Evolutionary conservation across 2,329 filamentous ascomycete species (phyloP).

Genomic region (Colletotrichum sp.): DNA sequence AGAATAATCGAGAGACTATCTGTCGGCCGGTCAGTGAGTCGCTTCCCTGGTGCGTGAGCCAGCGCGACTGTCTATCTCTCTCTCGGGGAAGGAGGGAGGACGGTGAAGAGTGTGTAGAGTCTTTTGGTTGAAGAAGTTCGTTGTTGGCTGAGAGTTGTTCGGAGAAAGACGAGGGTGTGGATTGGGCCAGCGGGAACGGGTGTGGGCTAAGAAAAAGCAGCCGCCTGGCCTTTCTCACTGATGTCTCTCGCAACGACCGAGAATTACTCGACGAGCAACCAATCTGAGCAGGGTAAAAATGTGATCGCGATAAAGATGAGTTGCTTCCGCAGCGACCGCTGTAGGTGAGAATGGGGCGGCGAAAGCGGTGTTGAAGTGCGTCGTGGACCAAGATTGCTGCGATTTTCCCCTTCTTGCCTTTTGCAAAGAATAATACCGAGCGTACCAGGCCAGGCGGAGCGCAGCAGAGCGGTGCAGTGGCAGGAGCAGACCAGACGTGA

Average conservation of each 20-base stretch:
- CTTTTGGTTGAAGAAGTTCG: slow-evolving; percentile 14
- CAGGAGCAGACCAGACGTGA: slow-evolving; percentile 21
- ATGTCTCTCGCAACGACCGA: not conserved
- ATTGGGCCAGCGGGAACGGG: slow-evolving; percentile 2
- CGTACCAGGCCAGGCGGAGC: not conserved
- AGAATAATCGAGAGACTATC: not conserved
- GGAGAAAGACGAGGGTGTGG: slow-evolving; percentile 15
- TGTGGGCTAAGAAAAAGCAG: slow-evolving; percentile 22
- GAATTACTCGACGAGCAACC: slow-evolving; percentile 10
- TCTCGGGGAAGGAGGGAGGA: not conserved
- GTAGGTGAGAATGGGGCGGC: not conserved
- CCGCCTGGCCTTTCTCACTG: slow-evolving; percentile 15
- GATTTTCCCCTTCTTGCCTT: slow-evolving; percentile 20
- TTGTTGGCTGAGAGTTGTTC: slow-evolving; percentile 24
- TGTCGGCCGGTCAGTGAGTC: not conserved
- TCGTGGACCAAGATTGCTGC: slow-evolving; percentile 11
- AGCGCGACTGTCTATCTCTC: not conserved
- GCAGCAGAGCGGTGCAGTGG: not conserved
- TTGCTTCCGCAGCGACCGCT: not conserved
- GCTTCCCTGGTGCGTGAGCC: not conserved
- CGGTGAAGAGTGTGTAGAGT: not conserved
- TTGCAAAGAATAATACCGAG: slow-evolving; percentile 21
- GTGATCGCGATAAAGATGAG: not conserved
- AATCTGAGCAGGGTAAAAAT: not conserved
- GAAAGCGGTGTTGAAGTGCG: slow-evolving; percentile 4